Percentiles rank a stretch among this genome's conserved stretches.
Evolutionary conservation across 352 stramenopile species (phyloP).

Genomic region (Pythium guiyangense): DNA sequence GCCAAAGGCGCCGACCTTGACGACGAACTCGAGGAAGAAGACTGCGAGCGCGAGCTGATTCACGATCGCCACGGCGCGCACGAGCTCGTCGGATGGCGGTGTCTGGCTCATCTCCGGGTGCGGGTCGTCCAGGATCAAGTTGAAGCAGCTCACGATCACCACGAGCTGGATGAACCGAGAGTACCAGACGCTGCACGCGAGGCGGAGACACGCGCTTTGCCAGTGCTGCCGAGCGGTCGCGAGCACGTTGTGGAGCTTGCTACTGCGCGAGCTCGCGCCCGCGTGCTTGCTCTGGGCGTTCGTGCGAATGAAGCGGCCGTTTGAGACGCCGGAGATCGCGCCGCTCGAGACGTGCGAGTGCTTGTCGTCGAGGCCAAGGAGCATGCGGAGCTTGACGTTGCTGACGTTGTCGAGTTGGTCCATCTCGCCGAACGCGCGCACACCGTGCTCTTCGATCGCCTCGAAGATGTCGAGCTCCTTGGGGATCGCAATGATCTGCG

Average conservation of each 20-base stretch:
- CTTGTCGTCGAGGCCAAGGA: conserved; percentile 56
- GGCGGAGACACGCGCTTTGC: conserved; percentile 16
- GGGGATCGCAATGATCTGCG: conserved; percentile 76
- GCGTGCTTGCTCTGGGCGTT: neutral
- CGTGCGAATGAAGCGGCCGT: conserved; percentile 1
- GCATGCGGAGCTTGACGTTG: conserved; percentile 76
- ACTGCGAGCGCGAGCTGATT: conserved; percentile 47
- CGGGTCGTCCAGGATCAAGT: conserved; percentile 67
- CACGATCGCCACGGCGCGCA: conserved; percentile 25
- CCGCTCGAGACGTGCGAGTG: neutral
- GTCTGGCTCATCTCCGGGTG: conserved; percentile 52
- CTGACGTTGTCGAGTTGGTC: conserved; percentile 76
- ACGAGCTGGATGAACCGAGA: conserved; percentile 59
- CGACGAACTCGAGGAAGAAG: conserved; percentile 52
- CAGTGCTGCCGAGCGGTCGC: neutral
- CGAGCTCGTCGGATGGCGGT: conserved; percentile 29
- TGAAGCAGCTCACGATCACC: conserved; percentile 67
- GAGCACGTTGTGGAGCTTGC: neutral
- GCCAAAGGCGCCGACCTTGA: conserved; percentile 45
- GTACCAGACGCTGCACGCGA: conserved; percentile 38
- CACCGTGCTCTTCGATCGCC: conserved; percentile 74
- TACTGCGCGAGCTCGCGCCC: too few species aligned
- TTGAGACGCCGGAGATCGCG: conserved; percentile 4
- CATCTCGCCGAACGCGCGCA: conserved; percentile 73
- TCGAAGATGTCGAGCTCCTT: conserved; percentile 82